Evolutionary conservation across 1,284 basidiomycete species (phyloP), one percentile per base, ranked within the genome.

Genomic region (Ganoderma boninense): DNA sequence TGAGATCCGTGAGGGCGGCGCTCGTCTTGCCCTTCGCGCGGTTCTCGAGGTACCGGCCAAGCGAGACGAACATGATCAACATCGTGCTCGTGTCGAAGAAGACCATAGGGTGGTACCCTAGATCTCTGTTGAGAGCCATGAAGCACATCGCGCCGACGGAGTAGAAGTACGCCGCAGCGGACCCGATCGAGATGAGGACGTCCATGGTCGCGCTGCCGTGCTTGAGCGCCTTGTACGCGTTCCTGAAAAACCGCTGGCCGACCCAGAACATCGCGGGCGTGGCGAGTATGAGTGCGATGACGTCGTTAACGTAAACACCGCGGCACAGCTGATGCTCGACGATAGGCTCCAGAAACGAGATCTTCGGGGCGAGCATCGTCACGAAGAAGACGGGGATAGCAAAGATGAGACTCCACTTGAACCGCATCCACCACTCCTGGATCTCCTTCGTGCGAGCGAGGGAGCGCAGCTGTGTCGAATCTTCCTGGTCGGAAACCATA

Each of bases 41-140:
- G 82, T 98, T 99, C 83, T 99, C 98, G 65, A 99, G 89, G 83
- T 94, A 98, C 52, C 98, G 91, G 1, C 97, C 98, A 40, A 99
- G 89, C 4, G 96, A 96, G 76, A 99, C 95, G 80, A 99, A 99
- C 82, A 93, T 96, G 87, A 99, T 95, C 69, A 99, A 86, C 98
- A 99, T 99, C 20, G 97, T 98, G 77, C 95, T 97, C 1, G 98
- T 99, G 83, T 99, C 98, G 83, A 99, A 99, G 84, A 99, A 99
- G 42, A 97, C 91, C 79, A 94, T 89, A 0, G 98, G 97, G 46
- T 89, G 91, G 79, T 88, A 95, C 67, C 89, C 87, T 0, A 90
- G 85, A 6, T 90, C 87, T 3, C 83, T 79, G 76, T 90, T 88
- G 82, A 93, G 90, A 29, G 90, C 85, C 44, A 92, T 90, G 61